Evolutionary conservation across 768 basidiomycete species (phyloP), one percentile per base, ranked within the genome.

Genomic region (Psilocybe cubensis): DNA sequence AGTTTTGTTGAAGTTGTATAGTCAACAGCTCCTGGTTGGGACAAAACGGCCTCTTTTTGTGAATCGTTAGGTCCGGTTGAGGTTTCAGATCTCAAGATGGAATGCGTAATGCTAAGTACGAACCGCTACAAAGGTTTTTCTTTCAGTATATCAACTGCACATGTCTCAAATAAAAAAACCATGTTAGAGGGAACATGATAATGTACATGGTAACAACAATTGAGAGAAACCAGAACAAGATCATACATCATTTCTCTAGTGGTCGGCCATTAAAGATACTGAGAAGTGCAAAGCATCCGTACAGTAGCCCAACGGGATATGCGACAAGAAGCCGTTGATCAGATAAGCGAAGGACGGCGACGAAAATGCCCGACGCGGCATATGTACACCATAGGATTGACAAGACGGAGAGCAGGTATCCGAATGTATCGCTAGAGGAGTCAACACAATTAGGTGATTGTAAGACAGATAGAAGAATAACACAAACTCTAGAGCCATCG

Each of bases 371-470:
- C 1, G 93, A 96, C 10, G 97, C 96, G 5, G 96, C 85, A 67
- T 96, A 94, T 31, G 97, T 97, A 76, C 95, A 98, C 97, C 97
- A 99, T 43, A 92, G 71, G 62, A 99, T 93, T 2, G 91, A 92
- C 33, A 96, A 62, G 12, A 84, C 71, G 2, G 93, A 89, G 3
- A 98, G 76, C 31, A 95, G 64, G 74, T 96, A 97, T 40, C 96
- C 96, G 57, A 96, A 75, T 54, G 87, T 76, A 42, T 88, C 92
- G 66, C 94, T 96, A 67, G 1, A 31, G 7, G n/a, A n/a, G n/a
- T n/a, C n/a, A n/a, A 61, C 53, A 17, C 42, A 54, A 68, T 59
- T 51, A 60, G 47, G 59, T 33, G 48, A 53, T 25, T 40, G 29
- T 41, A 9, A 17, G 25, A 40, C 45, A 55, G 29, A 31, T 52